These are phyloP conservation scores for Citrus reticulata DNA, from an alignment of 345 rosid species.

Conservation along the genomic window DNA sequence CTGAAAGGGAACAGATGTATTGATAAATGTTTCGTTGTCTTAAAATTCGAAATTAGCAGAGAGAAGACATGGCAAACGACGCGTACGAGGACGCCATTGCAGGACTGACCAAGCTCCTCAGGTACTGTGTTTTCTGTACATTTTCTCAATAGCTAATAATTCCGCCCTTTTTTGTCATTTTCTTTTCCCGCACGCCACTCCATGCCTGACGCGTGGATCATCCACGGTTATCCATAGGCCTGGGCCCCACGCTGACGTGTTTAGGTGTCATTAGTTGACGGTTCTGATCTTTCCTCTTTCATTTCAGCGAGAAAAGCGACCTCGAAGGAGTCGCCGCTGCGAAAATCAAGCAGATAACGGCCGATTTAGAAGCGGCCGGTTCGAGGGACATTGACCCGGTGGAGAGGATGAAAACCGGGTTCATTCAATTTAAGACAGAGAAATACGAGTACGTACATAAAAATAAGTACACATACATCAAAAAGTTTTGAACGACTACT, in stretches of 20 bases:
- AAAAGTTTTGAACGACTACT: not conserved
- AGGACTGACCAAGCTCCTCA: slow-evolving; percentile 73
- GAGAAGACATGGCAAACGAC: slow-evolving; percentile 57
- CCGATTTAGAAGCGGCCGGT: slow-evolving; percentile 55
- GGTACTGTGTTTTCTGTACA: slow-evolving; percentile 32
- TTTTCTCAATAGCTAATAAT: not conserved
- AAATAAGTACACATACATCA: not conserved
- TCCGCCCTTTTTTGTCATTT: not conserved
- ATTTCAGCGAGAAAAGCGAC: slow-evolving; percentile 55
- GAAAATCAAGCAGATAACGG: slow-evolving; percentile 72
- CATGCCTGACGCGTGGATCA: not conserved
- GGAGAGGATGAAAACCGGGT: slow-evolving; percentile 65
- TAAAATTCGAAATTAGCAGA: slow-evolving; percentile 6
- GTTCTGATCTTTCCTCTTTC: not conserved
- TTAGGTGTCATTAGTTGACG: not conserved
- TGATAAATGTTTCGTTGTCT: not conserved
- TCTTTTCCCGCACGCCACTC: not conserved
- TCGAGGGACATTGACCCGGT: slow-evolving; percentile 46
- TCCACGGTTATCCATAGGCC: not conserved
- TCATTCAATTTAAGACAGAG: slow-evolving; percentile 66
- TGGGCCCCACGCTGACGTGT: slow-evolving; percentile 3
- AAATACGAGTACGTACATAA: slow-evolving; percentile 58
- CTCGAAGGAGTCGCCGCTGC: slow-evolving; percentile 75
- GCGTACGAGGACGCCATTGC: slow-evolving; percentile 76
- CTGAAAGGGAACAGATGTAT: not conserved